Conservation (phyloP, 805 yeast species). For the Suhomyces prunicola region DNA sequence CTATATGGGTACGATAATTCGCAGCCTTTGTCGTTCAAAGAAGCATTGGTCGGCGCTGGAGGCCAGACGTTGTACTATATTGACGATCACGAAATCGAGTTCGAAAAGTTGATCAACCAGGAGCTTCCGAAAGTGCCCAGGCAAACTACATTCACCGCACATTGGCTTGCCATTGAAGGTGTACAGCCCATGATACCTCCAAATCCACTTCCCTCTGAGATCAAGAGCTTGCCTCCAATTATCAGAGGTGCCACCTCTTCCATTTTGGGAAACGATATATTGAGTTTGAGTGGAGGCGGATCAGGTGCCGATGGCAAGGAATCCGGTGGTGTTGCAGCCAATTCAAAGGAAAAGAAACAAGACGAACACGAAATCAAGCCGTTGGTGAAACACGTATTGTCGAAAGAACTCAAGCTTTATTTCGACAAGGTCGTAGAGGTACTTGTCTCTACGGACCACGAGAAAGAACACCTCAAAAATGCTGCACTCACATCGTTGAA, state of each 20-base stretch:
- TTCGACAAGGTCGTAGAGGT: conserved; percentile 88
- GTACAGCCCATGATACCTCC: conserved; percentile 98
- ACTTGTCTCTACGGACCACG: conserved; percentile 54
- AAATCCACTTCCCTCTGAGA: conserved; percentile 82
- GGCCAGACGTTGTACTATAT: conserved; percentile 92
- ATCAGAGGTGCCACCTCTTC: conserved; percentile 76
- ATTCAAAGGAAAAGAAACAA: conserved; percentile 20
- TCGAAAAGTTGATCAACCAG: conserved; percentile 87
- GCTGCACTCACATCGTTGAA: conserved; percentile 85
- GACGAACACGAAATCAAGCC: conserved; percentile 73
- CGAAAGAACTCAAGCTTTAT: conserved; percentile 89
- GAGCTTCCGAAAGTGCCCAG: conserved; percentile 96
- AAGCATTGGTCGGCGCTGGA: conserved; percentile 77
- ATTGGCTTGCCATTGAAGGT: conserved; percentile 98
- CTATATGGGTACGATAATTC: conserved; percentile 79
- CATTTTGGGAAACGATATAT: conserved; percentile 37
- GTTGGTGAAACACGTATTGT: conserved; percentile 88
- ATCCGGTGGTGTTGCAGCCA: conserved; percentile 29
- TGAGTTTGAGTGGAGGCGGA: conserved; percentile 17
- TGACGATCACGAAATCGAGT: conserved; percentile 90
- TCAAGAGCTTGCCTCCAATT: conserved; percentile 71
- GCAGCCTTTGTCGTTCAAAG: conserved; percentile 73
- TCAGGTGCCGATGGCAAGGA: conserved; percentile 42
- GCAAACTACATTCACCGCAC: conserved; percentile 87
- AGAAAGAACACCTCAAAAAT: conserved; percentile 55